Percentiles rank a stretch among this genome's conserved stretches.
phyloP scores from a whole-genome alignment of 2,329 filamentous ascomycete species.

The Neopestalotiopsis sp. region DNA sequence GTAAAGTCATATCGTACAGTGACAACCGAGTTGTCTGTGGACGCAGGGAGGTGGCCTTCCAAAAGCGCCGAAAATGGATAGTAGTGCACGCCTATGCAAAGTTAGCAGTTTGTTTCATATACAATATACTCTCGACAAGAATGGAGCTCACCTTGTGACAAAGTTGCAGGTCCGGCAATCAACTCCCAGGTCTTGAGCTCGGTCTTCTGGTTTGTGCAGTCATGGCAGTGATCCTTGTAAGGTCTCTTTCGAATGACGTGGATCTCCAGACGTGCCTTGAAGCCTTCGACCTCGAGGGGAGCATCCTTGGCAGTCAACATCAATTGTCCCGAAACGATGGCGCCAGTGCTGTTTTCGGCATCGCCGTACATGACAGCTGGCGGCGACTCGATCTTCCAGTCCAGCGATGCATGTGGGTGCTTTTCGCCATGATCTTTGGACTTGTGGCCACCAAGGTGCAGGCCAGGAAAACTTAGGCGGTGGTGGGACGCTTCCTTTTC shows the following conservation, averaged over 20 bases:
- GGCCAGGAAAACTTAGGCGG: slow-evolving; percentile 43
- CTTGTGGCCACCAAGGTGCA: slow-evolving; percentile 48
- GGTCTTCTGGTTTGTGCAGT: slow-evolving; percentile 74
- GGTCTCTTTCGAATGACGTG: slow-evolving; percentile 81
- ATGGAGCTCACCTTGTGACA: slow-evolving; percentile 52
- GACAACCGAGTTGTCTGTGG: slow-evolving; percentile 75
- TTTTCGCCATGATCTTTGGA: slow-evolving; percentile 44
- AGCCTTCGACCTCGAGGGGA: slow-evolving; percentile 69
- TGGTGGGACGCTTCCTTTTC: slow-evolving; percentile 46
- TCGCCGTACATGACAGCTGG: slow-evolving; percentile 84
- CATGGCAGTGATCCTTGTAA: slow-evolving; percentile 77
- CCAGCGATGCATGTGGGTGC: slow-evolving; percentile 48
- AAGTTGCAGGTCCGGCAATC: slow-evolving; percentile 59
- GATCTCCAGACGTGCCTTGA: slow-evolving; percentile 75
- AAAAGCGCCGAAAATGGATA: slow-evolving; percentile 92
- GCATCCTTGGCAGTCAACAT: slow-evolving; percentile 75
- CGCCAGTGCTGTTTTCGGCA: slow-evolving; percentile 77
- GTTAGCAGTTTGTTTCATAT: slow-evolving; percentile 25
- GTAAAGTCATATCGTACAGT: slow-evolving; percentile 80
- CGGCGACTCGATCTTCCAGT: slow-evolving; percentile 79
- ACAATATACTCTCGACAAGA: not conserved
- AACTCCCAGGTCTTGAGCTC: slow-evolving; percentile 84
- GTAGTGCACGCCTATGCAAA: slow-evolving; percentile 65
- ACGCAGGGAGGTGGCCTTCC: slow-evolving; percentile 83
- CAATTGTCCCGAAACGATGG: slow-evolving; percentile 84